Conservation (phyloP, 148 eudicot genomes). For the Persicaria maculosa region DNA sequence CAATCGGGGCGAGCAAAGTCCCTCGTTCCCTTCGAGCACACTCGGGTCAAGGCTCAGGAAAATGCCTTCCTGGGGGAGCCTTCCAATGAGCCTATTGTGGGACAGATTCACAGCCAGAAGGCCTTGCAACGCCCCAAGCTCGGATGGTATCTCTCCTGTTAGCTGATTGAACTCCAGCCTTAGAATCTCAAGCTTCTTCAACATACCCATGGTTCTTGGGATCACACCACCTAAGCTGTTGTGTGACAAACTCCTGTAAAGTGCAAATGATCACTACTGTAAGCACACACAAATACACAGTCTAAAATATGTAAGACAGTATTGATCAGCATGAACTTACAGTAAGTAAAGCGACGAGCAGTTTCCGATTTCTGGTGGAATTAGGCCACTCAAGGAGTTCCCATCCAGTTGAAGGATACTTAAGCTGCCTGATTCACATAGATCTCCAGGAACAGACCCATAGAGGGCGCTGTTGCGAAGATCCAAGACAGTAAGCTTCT, state of each 20-base stretch:
- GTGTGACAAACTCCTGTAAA: constrained; percentile 79
- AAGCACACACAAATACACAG: neutral
- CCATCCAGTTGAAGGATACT: constrained; percentile 82
- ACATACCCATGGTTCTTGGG: constrained; percentile 59
- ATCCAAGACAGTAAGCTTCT: constrained; percentile 68
- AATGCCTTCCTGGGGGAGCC: constrained; percentile 65
- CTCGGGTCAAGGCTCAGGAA: constrained; percentile 66
- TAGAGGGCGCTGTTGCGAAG: constrained; percentile 45
- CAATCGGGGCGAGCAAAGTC: constrained; percentile 80
- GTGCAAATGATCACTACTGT: neutral
- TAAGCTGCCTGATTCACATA: constrained; percentile 72
- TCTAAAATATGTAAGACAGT: neutral
- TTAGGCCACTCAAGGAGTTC: constrained; percentile 59
- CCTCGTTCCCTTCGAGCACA: constrained; percentile 68
- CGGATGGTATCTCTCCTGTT: constrained; percentile 83
- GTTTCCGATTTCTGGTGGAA: constrained; percentile 72
- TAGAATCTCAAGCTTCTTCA: constrained; percentile 71
- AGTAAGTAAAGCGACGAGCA: constrained; percentile 77
- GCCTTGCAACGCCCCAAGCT: constrained; percentile 54
- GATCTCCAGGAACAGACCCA: constrained; percentile 65
- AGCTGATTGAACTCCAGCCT: constrained; percentile 70
- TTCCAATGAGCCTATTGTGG: constrained; percentile 74
- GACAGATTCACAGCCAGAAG: constrained; percentile 77
- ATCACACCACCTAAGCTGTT: constrained; percentile 64
- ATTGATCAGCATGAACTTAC: constrained; percentile 39